Conservation (phyloP, 176 grass and related monocot genomes). For the Urochloa ruziziensis region DNA sequence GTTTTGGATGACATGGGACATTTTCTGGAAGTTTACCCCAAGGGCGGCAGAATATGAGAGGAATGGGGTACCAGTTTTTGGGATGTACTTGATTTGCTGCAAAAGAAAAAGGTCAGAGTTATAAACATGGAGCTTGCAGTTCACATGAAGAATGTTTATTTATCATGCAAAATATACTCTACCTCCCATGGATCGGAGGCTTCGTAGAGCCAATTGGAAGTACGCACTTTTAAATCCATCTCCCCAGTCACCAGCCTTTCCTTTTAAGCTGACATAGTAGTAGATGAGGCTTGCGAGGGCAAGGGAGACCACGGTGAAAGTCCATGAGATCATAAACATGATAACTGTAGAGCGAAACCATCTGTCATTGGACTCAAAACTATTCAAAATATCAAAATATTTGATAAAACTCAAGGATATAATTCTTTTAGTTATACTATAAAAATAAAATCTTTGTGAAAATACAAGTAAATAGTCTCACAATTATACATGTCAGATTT, state of each 20-base stretch:
- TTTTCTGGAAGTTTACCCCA: slow-evolving; percentile 95
- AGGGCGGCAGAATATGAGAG: slow-evolving; percentile 92
- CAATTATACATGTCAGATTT: background rate
- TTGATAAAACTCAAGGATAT: background rate
- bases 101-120: slow-evolving; percentile 7
- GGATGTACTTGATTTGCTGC: slow-evolving; percentile 93
- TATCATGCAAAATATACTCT: slow-evolving; percentile 17
- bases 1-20: slow-evolving; percentile 91
- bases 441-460: background rate
- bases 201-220: slow-evolving; percentile 84
- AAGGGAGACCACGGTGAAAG: slow-evolving; percentile 85
- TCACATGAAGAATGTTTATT: background rate
- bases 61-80: slow-evolving; percentile 99
- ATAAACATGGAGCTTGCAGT: background rate
- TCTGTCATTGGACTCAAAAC: slow-evolving; percentile 6
- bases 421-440: background rate
- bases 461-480: background rate
- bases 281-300: slow-evolving; percentile 96
- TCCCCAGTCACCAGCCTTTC: slow-evolving; percentile 96
- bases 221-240: slow-evolving; percentile 98
- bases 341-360: slow-evolving; percentile 56
- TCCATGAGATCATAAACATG: slow-evolving; percentile 97
- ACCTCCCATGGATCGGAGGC: slow-evolving; percentile 94
- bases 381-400: slow-evolving; percentile 12
- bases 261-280: slow-evolving; percentile 94